Evolutionary conservation across 176 grass and related monocot genomes (phyloP).

Genomic region (Eragrostis nindensis): DNA sequence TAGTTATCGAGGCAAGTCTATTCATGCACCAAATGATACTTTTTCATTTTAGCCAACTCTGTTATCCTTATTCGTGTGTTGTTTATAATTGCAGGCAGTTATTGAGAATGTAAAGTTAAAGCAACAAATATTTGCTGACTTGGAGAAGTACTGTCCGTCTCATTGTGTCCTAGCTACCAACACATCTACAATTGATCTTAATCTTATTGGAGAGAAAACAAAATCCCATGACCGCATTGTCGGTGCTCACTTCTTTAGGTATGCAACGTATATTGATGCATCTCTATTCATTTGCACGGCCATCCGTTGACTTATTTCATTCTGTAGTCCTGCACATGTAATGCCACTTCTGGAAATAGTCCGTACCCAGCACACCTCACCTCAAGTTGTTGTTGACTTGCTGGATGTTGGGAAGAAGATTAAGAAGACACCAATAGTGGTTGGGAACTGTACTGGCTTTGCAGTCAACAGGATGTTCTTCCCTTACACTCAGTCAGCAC

Average conservation of each 20-base stretch:
- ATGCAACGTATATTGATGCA: conserved; percentile 27
- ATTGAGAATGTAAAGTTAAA: conserved; percentile 90
- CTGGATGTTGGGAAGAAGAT: conserved; percentile 90
- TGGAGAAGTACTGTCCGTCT: conserved; percentile 79
- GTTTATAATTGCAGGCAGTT: conserved; percentile 61
- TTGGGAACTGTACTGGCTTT: conserved; percentile 86
- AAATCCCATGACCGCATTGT: conserved; percentile 78
- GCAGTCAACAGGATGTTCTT: conserved; percentile 99
- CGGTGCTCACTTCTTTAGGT: conserved; percentile 98
- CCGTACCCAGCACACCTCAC: conserved; percentile 65
- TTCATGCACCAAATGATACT: neutral
- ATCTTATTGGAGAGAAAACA: conserved; percentile 88
- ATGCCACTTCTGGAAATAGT: conserved; percentile 98
- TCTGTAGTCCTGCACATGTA: conserved; percentile 79
- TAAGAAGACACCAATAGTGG: conserved; percentile 89
- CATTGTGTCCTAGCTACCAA: conserved; percentile 93
- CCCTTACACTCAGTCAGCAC: conserved; percentile 85
- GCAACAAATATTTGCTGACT: conserved; percentile 87
- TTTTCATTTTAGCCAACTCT: neutral
- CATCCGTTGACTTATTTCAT: conserved; percentile 33
- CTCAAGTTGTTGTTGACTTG: conserved; percentile 86
- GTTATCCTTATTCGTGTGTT: conserved; percentile 25
- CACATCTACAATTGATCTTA: conserved; percentile 95
- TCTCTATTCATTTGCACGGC: neutral
- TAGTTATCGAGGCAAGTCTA: conserved; percentile 83